Percentiles rank a stretch among this genome's conserved stretches.
Evolutionary conservation across 2,329 filamentous ascomycete species (phyloP).

Genomic region (Epichloe sibirici): DNA sequence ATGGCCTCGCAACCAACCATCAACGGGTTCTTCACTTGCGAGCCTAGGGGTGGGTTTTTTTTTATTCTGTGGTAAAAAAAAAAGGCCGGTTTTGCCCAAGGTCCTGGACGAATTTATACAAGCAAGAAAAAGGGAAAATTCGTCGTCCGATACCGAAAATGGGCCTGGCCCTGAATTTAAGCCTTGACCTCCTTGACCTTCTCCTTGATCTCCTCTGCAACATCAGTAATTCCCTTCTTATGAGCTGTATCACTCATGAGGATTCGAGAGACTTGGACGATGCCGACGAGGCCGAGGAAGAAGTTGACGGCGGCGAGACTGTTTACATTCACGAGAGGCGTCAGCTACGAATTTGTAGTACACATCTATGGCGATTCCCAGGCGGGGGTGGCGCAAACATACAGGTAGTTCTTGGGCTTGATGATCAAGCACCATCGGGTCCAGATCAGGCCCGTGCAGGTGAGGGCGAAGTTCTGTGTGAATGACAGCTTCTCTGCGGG

Average conservation of each 20-base stretch:
- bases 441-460: conserved; percentile 90
- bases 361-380: not conserved
- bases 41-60: too few relatives aligned
- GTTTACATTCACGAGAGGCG: not conserved
- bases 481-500: conserved; percentile 87
- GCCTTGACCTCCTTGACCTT: conserved; percentile 13
- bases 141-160: not conserved
- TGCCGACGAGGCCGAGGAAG: conserved; percentile 82
- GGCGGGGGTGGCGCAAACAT: conserved; percentile 20
- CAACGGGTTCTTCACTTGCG: too few relatives aligned
- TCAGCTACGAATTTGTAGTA: not conserved
- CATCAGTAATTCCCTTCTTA: conserved; percentile 33
- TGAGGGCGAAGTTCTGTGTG: conserved; percentile 83
- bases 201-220: conserved; percentile 29
- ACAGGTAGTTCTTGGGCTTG: conserved; percentile 84
- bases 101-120: too few relatives aligned
- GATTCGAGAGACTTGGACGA: conserved; percentile 73
- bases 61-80: too few relatives aligned
- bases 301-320: conserved; percentile 94
- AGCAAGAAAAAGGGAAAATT: not conserved
- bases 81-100: too few relatives aligned
- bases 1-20: too few relatives aligned
- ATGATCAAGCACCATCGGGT: conserved; percentile 98
- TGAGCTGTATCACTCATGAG: conserved; percentile 48
- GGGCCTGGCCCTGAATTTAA: not conserved